These are phyloP conservation scores for Yamadazyma taylorii DNA, from an alignment of 1,139 yeast species.

Conservation along the genomic window DNA sequence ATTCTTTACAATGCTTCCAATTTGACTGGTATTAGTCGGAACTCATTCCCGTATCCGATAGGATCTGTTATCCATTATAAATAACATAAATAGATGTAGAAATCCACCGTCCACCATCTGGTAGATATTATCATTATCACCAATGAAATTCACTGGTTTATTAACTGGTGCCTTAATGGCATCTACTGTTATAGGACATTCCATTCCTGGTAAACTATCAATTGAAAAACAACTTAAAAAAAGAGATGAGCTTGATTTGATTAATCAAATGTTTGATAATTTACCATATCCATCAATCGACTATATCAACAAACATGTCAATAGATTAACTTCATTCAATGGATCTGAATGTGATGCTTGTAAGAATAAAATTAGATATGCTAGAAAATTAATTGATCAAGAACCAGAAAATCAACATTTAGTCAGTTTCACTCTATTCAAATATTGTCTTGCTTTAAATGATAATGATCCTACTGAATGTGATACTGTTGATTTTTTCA, in stretches of 20 bases:
- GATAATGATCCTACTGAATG: slow-evolving; percentile 33
- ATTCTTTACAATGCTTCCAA: no score
- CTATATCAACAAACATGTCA: slow-evolving; percentile 29
- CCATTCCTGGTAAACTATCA: slow-evolving; percentile 22
- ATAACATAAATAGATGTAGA: no score
- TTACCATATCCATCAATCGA: slow-evolving; percentile 30
- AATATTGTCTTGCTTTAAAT: slow-evolving; percentile 33
- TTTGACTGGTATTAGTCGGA: no score
- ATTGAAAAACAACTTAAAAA: slow-evolving; percentile 18
- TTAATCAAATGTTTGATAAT: slow-evolving; percentile 27
- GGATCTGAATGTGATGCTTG: slow-evolving; percentile 37
- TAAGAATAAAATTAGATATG: slow-evolving; percentile 35
- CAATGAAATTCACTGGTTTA: no score
- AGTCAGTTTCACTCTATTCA: slow-evolving; percentile 35
- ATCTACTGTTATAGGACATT: slow-evolving; percentile 13
- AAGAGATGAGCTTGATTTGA: slow-evolving; percentile 18
- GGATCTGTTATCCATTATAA: no score
- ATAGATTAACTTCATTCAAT: slow-evolving; percentile 25
- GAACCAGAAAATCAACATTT: slow-evolving; percentile 37
- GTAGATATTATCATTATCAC: no score
- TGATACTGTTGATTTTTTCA: slow-evolving; percentile 38
- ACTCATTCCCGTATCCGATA: no score
- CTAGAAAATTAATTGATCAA: slow-evolving; percentile 25
- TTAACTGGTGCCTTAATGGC: no score
- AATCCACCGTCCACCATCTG: no score